Base-by-base conservation (phyloP, 805 yeast species). In the Ogataea henricii region DNA sequence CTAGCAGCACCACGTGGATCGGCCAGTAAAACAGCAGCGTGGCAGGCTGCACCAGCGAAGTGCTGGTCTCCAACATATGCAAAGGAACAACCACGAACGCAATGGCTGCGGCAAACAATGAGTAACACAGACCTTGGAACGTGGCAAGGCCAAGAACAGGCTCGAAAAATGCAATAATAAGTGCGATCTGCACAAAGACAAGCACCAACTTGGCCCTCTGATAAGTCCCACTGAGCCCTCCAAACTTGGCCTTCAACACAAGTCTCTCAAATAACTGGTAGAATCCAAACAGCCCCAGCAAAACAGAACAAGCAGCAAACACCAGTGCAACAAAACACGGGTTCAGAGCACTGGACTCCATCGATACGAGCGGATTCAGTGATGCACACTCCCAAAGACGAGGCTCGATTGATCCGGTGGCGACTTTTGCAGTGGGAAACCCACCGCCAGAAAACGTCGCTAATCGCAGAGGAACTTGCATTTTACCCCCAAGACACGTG, bases 21-120 rank as follows among this genome's bases (percentile, higher is more conserved):
- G 68, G 67, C 81, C 81, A 77, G 53, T 63, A 77, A 16, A 72
- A 51, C 8, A 75, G 56, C 20, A 73, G 52, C 0, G 75, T 63
- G 2, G 72, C 75, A 23, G 63, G 58, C 12, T 74, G 74, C 2
- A 69, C 59, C 0, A 70, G 56, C 1, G 68, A 63, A 39, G 71
- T 65, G 38, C 72, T 66, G 7, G 70, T 66, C 52, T 81, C 85
- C 14, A 76, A 48, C 7, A 65, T 46, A 35, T 76, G 77, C 10
- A 79, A 56, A 0, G 82, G 81, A 1, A 71, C 38, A 1, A 74
- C 65, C 3, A 72, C 46, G 2, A 57, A 40, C 2, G 54, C 14
- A 4, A 64, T 36, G 1, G 57, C 49, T 7, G 53, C 16, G 0
- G 63, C 16, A 16, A 46, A 43, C 1, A 49, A 13, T 2, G 43